Evolutionary conservation across 2,329 filamentous ascomycete species (phyloP), one percentile per base, ranked within the genome.

Genomic region (Alternaria brassicicola): DNA sequence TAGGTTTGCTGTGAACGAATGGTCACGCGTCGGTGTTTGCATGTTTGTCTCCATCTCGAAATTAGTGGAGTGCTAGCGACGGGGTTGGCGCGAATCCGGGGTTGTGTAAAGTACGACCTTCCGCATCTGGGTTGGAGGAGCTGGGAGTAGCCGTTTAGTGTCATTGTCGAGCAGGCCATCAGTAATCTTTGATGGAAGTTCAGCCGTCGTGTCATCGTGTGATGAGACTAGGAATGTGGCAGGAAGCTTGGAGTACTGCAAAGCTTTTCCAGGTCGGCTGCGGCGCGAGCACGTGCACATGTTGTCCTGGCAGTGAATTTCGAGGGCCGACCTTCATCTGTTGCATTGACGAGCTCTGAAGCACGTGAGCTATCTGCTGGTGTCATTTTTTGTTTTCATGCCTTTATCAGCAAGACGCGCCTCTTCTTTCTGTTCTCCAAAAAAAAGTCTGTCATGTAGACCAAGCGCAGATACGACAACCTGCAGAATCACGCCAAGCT

Each of bases 11-110:
- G 21, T 54, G 35, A 46, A 38, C 26, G 43, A 43, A 28, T 47
- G 19, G 53, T 59, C 52, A 57, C 39, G 48, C 36, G 28, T 57
- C 45, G 23, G 46, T 53, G 39, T 42, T 28, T 39, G 19, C 38
- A 15, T 26, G n/a, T 17, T 36, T 30, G 30, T 36, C 30, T 49
- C 19, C 26, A 6, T 49, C 46, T 49, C 19, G n/a, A 26, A 19
- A 31, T 17, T 23, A 35, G 49, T 25, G n/a, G 13, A 19, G 23
- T 35, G 30, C 35, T 53, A 30, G 35, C 25, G 31, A 53, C 35
- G 23, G 28, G 21, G 38, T 58, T 39, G 51, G 55, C 23, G 55
- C 30, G 13, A 28, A 41, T 46, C 41, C 21, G 48, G 33, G 48
- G 38, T 21, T 39, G 12, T 31, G 10, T 45, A 48, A 13, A 39